Evolutionary conservation across 805 yeast genomes (phyloP), one percentile per base, ranked within the genome.

Genomic region (Schwanniomyces yamadae): DNA sequence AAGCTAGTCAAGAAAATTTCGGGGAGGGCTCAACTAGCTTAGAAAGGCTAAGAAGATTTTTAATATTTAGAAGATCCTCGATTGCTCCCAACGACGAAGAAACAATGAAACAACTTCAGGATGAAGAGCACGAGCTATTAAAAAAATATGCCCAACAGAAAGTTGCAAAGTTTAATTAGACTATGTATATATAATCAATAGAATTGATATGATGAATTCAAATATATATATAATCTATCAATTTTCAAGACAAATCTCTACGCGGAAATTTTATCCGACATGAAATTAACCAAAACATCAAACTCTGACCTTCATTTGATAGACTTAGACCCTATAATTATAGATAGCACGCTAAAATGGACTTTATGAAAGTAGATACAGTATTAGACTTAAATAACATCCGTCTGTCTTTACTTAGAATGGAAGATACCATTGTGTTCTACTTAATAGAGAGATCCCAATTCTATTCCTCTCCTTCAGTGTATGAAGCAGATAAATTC

Each of bases 351-450:
- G n/a, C n/a, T n/a, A n/a, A n/a, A n/a, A 88, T 90, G 96, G 95
- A 90, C 63, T 90, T 89, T 59, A 74, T 76, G 57, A 78, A 80
- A 47, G 93, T 95, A 12, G 84, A 82, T 32, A 77, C 95, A 0
- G 96, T 87, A 5, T 72, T 93, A 33, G 77, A 88, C 51, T 68
- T 93, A 40, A 69, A 68, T 49, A 89, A 93, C 62, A 93, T 93
- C 51, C 79, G 99, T 44, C 80, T 77, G 41, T 84, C 87, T 12
- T 70, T 93, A 31, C 82, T 90, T 25, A 78, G 96, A 36, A 88
- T 93, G 96, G 99, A 93, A 56, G 98, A 93, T 61, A 85, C 97
- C 5, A 89, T 93, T 49, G 84, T 93, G 42, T 93, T 90, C 70
- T 85, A 83, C 39, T 76, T 93, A 48, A 90, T 93, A 41, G 99